Conservation (phyloP, 495 filamentous ascomycete genomes). For the Cercophora samala region DNA sequence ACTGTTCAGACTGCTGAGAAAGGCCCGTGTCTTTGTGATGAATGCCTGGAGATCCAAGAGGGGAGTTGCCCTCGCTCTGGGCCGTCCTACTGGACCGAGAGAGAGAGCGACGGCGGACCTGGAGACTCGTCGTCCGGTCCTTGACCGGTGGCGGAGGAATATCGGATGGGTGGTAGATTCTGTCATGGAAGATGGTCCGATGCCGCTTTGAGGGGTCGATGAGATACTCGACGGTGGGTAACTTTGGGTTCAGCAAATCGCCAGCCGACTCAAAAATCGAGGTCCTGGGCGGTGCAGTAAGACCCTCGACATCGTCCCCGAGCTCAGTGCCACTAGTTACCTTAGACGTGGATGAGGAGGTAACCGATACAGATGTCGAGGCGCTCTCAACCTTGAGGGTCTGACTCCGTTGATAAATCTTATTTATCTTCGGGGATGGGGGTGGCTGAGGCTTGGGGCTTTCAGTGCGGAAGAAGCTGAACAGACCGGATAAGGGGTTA, state of each 20-base stretch:
- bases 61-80: slow-evolving; percentile 18
- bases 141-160: slow-evolving; percentile 77
- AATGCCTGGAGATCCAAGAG: slow-evolving; percentile 16
- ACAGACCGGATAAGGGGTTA: slow-evolving; percentile 55
- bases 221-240: slow-evolving; percentile 76
- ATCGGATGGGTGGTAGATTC: slow-evolving; percentile 88
- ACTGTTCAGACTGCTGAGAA: slow-evolving; percentile 25
- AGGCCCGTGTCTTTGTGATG: slow-evolving; percentile 29
- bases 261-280: slow-evolving; percentile 93
- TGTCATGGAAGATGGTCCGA: slow-evolving; percentile 94
- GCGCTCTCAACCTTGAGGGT: slow-evolving; percentile 52
- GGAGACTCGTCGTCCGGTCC: slow-evolving; percentile 47
- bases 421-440: slow-evolving; percentile 52
- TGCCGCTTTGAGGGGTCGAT: slow-evolving; percentile 78
- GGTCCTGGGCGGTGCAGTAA: slow-evolving; percentile 78
- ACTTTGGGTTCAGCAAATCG: slow-evolving; percentile 83
- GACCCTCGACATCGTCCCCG: slow-evolving; percentile 38
- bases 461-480: slow-evolving; percentile 59
- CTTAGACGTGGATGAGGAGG: slow-evolving; percentile 36
- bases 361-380: slow-evolving; percentile 32
- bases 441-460: slow-evolving; percentile 33
- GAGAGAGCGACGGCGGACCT: slow-evolving; percentile 30
- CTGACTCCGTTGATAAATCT: slow-evolving; percentile 76
- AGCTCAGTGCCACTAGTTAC: slow-evolving; percentile 45
- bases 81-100: slow-evolving; percentile 13